Conservation (phyloP, 345 rosid species). For the Populus davidiana region DNA sequence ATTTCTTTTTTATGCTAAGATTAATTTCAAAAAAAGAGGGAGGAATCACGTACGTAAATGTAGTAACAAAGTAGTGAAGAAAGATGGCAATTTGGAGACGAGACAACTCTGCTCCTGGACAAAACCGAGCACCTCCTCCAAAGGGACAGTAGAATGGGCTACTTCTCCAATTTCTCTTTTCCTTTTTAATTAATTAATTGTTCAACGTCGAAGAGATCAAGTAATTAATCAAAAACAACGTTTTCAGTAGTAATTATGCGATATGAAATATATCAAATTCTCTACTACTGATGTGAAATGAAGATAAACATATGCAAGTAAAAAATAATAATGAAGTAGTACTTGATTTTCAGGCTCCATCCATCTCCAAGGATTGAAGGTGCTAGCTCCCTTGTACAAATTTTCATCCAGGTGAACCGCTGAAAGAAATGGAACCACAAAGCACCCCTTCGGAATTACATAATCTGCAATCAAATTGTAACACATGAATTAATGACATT, state of each 20-base stretch:
- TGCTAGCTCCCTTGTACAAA: slow-evolving; percentile 46
- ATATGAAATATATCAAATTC: neutral
- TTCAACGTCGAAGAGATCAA: neutral
- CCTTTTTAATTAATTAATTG: slow-evolving; percentile 30
- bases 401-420: slow-evolving; percentile 81
- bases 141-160: slow-evolving; percentile 64
- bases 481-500: neutral
- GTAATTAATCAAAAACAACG: no score
- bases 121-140: slow-evolving; percentile 84
- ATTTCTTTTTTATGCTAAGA: neutral
- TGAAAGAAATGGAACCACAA: slow-evolving; percentile 75
- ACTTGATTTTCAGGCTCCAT: slow-evolving; percentile 70
- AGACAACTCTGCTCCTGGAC: slow-evolving; percentile 91
- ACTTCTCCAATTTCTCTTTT: slow-evolving; percentile 81
- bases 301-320: no score
- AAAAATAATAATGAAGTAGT: neutral
- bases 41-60: slow-evolving; percentile 40
- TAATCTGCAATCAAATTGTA: slow-evolving; percentile 40
- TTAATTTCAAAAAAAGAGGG: neutral
- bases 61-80: slow-evolving; percentile 60
- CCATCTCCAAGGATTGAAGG: slow-evolving; percentile 91
- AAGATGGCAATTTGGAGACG: slow-evolving; percentile 83
- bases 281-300: neutral
- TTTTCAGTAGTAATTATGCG: no score
- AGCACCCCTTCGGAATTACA: slow-evolving; percentile 78